A percentile compares a stretch with the other conserved stretches of the same genome.
These are phyloP conservation scores for Fusarium sublunatum DNA, from an alignment of 2,329 filamentous ascomycete species.

Conservation along the genomic window DNA sequence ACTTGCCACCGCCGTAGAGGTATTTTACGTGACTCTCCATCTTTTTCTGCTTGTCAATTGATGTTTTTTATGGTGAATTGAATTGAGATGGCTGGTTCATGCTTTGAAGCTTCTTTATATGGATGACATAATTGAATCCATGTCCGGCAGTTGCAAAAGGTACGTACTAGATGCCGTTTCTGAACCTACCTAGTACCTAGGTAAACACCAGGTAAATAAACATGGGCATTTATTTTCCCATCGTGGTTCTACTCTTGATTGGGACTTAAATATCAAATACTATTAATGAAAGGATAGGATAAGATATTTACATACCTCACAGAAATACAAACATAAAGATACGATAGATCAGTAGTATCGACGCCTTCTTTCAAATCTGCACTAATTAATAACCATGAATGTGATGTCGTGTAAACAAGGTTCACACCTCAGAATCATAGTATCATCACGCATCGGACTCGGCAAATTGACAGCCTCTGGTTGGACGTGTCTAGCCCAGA, in stretches of 20 bases:
- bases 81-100: constrained; percentile 3
- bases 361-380: not conserved
- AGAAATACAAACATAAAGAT: not conserved
- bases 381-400: not conserved
- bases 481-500: not conserved
- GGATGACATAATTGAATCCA: constrained; percentile 28
- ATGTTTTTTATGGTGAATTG: not conserved
- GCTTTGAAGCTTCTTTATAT: constrained; percentile 5
- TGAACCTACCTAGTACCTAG: constrained; percentile 6
- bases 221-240: too few species aligned
- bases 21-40: constrained; percentile 45
- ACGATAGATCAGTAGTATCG: not conserved
- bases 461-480: constrained; percentile 10
- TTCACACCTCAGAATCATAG: constrained; percentile 36
- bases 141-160: constrained; percentile 22
- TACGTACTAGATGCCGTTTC: constrained; percentile 9
- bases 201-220: not conserved
- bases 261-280: too few species aligned
- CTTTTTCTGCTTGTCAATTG: constrained; percentile 1
- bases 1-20: constrained; percentile 57
- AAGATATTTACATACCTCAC: not conserved
- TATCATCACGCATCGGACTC: constrained; percentile 5
- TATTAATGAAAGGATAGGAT: not conserved
- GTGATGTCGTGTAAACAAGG: constrained; percentile 21
- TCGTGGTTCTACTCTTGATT: not conserved